Evolutionary conservation across 768 basidiomycete species (phyloP), one percentile per base, ranked within the genome.

Genomic region (Tylopilus subfusipes): DNA sequence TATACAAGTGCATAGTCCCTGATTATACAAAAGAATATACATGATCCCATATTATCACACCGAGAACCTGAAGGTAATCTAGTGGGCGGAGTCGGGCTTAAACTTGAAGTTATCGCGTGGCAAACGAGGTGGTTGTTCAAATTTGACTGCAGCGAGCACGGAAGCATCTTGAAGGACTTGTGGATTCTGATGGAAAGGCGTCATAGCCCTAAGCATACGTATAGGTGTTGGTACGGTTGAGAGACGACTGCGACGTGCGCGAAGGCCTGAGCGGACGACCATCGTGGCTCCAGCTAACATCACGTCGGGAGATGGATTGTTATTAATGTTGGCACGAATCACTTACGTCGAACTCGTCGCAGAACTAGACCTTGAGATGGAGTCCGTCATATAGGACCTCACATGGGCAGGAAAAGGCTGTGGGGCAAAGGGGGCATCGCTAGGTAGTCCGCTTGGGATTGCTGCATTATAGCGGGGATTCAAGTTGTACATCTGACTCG

Each of bases 291-390:
- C 69, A 71, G 50, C 69, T 70, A 59, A 49, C 7, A 45, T 48
- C 22, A 50, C 14, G 38, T 66, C 29, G 25, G 50, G 39, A 60
- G 50, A 46, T 27, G 14, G 2, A 25, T n/a, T 9, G 11, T 47
- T 25, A 12, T 47, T 25, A 12, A 57, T 6, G n/a, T 53, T 42
- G 31, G 19, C 18, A 47, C 9, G 25, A 42, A 53, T 45, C 18
- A 56, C 68, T 54, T 48, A 71, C 71, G 57, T 72, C 13, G 71
- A 70, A 42, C 69, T 67, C 13, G 71, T 71, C 48, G 65, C 61
- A 25, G 69, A 71, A 47, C 63, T 72, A 22, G 69, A 71, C 48
- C 69, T 67, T 14, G 71, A 71, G 46, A 71, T 68, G 0, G 58
- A 33, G 29, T 70, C 60, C 22, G 43, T 53, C 33, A 61, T n/a